These are phyloP conservation scores for Kwoniella newhampshirensis DNA, from an alignment of 768 basidiomycete species.

Conservation along the genomic window DNA sequence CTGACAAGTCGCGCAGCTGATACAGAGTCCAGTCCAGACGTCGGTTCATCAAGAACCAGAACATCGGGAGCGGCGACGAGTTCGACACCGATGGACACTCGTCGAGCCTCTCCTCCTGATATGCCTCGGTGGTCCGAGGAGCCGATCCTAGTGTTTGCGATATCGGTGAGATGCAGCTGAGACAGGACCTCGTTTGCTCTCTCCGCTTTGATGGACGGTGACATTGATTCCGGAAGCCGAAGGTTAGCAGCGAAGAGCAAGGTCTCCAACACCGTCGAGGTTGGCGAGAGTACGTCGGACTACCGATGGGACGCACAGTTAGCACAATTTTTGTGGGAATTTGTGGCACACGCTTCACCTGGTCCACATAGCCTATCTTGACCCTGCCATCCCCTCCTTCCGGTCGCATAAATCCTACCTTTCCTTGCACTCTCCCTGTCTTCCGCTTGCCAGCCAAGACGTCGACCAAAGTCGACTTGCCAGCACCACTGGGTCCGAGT, in stretches of 20 bases:
- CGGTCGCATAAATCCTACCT: constrained; percentile 60
- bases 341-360: constrained; percentile 35
- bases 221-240: constrained; percentile 65
- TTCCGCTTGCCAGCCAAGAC: constrained; percentile 82
- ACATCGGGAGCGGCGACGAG: constrained; percentile 81
- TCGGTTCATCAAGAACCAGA: constrained; percentile 81
- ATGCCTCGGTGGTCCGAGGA: constrained; percentile 76
- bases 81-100: constrained; percentile 87
- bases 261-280: constrained; percentile 76
- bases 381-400: constrained; percentile 49
- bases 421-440: constrained; percentile 66
- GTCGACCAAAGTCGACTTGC: constrained; percentile 89
- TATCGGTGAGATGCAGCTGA: constrained; percentile 71
- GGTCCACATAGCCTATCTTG: constrained; percentile 78
- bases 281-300: constrained; percentile 75
- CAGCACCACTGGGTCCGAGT: constrained; percentile 87
- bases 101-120: constrained; percentile 85
- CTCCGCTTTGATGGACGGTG: constrained; percentile 40
- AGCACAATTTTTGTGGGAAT: too few relatives aligned
- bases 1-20: constrained; percentile 77
- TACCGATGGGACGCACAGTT: too few relatives aligned
- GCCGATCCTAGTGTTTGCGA: constrained; percentile 72
- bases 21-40: constrained; percentile 75
- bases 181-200: constrained; percentile 65
- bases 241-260: constrained; percentile 82